phyloP scores from a whole-genome alignment of 768 basidiomycete species.

The Amanita rimosa region DNA sequence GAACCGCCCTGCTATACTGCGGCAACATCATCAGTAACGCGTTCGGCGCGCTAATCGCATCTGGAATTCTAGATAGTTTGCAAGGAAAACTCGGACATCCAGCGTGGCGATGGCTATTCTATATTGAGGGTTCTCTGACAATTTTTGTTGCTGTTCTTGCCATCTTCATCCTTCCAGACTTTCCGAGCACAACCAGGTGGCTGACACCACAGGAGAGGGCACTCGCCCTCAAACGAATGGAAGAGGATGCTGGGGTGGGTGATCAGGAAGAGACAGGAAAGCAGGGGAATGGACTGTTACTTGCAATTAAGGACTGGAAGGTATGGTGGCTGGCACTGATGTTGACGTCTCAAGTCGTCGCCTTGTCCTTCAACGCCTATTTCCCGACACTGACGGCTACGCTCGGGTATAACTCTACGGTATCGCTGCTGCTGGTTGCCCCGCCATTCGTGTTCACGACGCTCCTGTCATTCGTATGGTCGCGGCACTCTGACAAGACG shows the following conservation, averaged over 20 bases:
- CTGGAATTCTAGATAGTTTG: conserved; percentile 68
- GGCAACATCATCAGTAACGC: conserved; percentile 80
- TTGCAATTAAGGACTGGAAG: conserved; percentile 70
- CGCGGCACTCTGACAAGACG: conserved; percentile 59
- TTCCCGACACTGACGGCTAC: conserved; percentile 72
- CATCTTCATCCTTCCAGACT: conserved; percentile 69
- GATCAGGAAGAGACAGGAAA: conserved; percentile 35
- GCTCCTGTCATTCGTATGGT: conserved; percentile 42
- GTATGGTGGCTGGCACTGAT: conserved; percentile 74
- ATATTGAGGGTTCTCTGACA: conserved; percentile 57
- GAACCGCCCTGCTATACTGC: conserved; percentile 62
- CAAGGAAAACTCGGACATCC: conserved; percentile 62
- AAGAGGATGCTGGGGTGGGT: conserved; percentile 48
- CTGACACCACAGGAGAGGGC: conserved; percentile 48
- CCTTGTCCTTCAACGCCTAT: conserved; percentile 68
- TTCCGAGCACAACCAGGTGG: conserved; percentile 61
- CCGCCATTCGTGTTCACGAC: conserved; percentile 73
- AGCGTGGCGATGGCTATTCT: conserved; percentile 83
- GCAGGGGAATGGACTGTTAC: conserved; percentile 35
- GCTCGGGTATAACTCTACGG: conserved; percentile 52
- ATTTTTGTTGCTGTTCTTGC: conserved; percentile 43
- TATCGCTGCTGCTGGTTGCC: conserved; percentile 66
- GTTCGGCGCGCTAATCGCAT: conserved; percentile 75
- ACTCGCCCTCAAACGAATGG: conserved; percentile 53
- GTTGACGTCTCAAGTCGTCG: conserved; percentile 46